Evolutionary conservation across 2,329 filamentous ascomycete genomes (phyloP), one percentile per base, ranked within the genome.

Genomic region (Colletotrichum eleusines): DNA sequence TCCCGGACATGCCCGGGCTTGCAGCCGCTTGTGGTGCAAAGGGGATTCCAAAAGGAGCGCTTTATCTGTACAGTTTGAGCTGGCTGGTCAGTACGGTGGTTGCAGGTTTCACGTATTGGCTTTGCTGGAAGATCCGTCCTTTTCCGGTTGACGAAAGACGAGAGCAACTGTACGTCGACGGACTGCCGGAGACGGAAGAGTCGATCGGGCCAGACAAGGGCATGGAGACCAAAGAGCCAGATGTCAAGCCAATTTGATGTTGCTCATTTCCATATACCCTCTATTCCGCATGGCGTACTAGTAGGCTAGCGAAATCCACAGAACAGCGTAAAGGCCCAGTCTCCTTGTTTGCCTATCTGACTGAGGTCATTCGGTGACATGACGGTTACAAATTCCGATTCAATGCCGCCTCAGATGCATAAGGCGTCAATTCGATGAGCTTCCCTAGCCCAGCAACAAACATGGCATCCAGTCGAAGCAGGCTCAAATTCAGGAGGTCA

Each of bases 1-100:
- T 76, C 2, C 78, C 77, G 0, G 69, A 74, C 28, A 72, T 77
- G 46, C 76, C 76, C 1, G 74, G 74, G 5, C 50, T 75, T 33
- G 73, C 73, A 12, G 72, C 62, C 67, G 73, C 63, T 26, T 70
- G 67, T 28, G 67, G 67, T 16, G 69, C 75, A 42, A 77, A 75
- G 72, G 66, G 74, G 48, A 20, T 74, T 66, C 48, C 72, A 60
- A 69, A 73, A 5, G 67, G 63, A 5, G 67, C 67, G 1, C 20
- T 60, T 0, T 66, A 76, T 46, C 67, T 76, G 20, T 76, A 74
- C 63, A 73, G 72, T 33, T 68, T 76, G 58, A 75, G 75, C 54
- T 76, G 74, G 74, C 72, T 76, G 3, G 72, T 74, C 18, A 73
- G 73, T 26, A 73, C 71, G 16, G 53, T 74, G 18, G 61, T 74